phyloP scores from a whole-genome alignment of 257 asterid species.

The Apocynum venetum region DNA sequence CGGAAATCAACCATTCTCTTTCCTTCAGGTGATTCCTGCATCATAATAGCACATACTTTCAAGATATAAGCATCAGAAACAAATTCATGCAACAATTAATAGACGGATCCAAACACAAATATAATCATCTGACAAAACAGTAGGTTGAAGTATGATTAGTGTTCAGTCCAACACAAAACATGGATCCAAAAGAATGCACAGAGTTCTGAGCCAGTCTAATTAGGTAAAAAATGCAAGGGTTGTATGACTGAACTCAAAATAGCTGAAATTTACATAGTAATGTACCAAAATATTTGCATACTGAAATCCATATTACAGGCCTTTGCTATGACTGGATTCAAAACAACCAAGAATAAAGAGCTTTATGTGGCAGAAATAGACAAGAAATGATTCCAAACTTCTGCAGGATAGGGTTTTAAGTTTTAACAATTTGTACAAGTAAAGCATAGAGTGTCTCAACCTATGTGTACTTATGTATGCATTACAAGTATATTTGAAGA shows the following conservation, averaged over 20 bases:
- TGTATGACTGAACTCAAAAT: background rate
- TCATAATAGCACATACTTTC: slow-evolving; percentile 15
- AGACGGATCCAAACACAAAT: background rate
- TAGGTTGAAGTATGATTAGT: background rate
- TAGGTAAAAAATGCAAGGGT: background rate
- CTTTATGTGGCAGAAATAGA: background rate
- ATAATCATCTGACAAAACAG: background rate
- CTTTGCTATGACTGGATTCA: background rate
- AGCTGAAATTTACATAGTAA: background rate
- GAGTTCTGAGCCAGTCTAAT: background rate
- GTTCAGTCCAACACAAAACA: background rate
- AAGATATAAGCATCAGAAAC: background rate
- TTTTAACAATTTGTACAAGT: background rate
- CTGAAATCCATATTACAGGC: background rate
- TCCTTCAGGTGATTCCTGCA: slow-evolving; percentile 95
- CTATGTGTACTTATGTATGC: no score
- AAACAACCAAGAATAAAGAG: background rate
- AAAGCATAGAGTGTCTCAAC: background rate
- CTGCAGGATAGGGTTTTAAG: background rate
- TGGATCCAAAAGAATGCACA: background rate
- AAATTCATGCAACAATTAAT: background rate
- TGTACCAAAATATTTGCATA: background rate
- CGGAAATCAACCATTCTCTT: slow-evolving; percentile 77
- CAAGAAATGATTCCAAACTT: background rate
- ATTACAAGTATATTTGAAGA: background rate